phyloP scores from a whole-genome alignment of 2,329 filamentous ascomycete genomes.

The Exophiala phaeomuriformis region DNA sequence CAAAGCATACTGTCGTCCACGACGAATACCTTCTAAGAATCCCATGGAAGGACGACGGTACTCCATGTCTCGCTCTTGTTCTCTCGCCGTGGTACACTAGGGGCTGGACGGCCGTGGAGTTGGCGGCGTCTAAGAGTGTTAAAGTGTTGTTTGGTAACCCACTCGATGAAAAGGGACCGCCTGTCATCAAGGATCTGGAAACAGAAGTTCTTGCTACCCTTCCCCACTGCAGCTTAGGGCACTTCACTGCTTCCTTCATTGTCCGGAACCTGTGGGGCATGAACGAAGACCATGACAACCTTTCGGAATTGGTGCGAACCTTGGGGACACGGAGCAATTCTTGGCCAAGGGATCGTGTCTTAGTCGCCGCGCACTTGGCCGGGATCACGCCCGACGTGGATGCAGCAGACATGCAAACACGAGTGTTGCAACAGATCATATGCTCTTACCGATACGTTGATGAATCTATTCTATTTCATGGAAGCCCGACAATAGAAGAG shows the following conservation, averaged over 20 bases:
- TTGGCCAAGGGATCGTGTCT: neutral
- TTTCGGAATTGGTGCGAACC: neutral
- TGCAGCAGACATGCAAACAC: conserved; percentile 2
- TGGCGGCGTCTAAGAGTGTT: neutral
- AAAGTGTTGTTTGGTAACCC: conserved; percentile 2
- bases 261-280: neutral
- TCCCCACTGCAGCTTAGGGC: neutral
- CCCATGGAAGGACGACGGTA: conserved; percentile 2
- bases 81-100: conserved; percentile 4
- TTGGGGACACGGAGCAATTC: conserved; percentile 4
- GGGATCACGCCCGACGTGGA: conserved; percentile 2
- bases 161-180: neutral
- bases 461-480: neutral
- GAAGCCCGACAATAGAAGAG: conserved; percentile 16
- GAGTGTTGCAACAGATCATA: conserved; percentile 2
- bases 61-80: conserved; percentile 1
- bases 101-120: conserved; percentile 5
- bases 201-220: neutral
- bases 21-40: neutral
- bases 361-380: neutral
- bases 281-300: neutral
- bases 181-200: conserved; percentile 2
- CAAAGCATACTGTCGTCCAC: conserved; percentile 3
- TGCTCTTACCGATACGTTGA: neutral
- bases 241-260: neutral